phyloP scores from a whole-genome alignment of 2,329 filamentous ascomycete species.

The Pseudogymnoascus sp. region DNA sequence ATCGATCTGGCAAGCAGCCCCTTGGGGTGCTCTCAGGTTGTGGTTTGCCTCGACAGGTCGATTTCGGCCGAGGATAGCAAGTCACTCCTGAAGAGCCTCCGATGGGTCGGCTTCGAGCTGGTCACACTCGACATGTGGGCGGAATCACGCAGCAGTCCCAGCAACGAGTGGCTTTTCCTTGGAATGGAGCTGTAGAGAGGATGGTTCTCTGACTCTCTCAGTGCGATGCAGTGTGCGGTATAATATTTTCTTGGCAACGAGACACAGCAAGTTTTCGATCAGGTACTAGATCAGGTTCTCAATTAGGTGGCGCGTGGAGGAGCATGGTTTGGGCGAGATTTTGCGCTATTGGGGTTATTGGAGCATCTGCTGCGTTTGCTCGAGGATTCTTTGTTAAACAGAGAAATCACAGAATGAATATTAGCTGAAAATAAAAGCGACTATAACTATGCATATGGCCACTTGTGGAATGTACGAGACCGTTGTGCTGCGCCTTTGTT shows the following conservation, averaged over 20 bases:
- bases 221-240: neutral
- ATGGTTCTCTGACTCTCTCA: neutral
- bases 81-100: slow-evolving; percentile 69
- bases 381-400: neutral
- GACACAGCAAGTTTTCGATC: slow-evolving; percentile 5
- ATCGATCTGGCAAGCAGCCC: slow-evolving; percentile 78
- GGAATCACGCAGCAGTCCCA: slow-evolving; percentile 50
- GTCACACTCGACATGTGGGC: slow-evolving; percentile 73
- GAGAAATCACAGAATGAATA: neutral
- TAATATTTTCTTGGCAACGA: slow-evolving; percentile 3
- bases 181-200: slow-evolving; percentile 67
- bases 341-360: slow-evolving; percentile 4
- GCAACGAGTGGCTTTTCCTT: slow-evolving; percentile 76
- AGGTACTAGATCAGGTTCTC: slow-evolving; percentile 5
- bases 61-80: slow-evolving; percentile 55
- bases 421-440: neutral
- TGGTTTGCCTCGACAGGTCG: slow-evolving; percentile 72
- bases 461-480: neutral
- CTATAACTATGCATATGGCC: neutral
- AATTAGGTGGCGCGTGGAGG: neutral
- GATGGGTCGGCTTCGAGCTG: slow-evolving; percentile 88
- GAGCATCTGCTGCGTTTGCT: neutral
- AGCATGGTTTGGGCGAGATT: slow-evolving; percentile 6
- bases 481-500: neutral
- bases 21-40: slow-evolving; percentile 67